Base-by-base conservation (phyloP, 495 filamentous ascomycete genomes). In the Choiromyces venosus region DNA sequence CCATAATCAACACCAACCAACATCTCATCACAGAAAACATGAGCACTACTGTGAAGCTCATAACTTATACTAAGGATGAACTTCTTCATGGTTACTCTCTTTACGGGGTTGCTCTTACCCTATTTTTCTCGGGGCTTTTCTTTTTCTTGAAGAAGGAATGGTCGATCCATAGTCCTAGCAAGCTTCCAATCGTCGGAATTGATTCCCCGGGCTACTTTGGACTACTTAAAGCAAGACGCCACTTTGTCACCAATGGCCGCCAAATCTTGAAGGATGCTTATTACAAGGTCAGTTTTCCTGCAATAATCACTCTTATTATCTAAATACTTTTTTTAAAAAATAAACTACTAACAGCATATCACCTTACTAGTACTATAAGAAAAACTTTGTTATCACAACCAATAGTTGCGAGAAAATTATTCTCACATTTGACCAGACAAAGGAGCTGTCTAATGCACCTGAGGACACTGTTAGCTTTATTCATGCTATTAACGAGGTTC, bases 381-480 rank as follows among this genome's bases (percentile, higher is more conserved):
- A 56, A 56, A 29, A n/a, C n/a, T 56, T 56, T 14, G 46, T 56
- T 29, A 25, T 56, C 14, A 56, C n/a, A 56, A 56, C 68, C 9
- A 12, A 39, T 10, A 64, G 19, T 33, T 29, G n/a, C 25, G 29
- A 44, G 6, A 36, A 36, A 21, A 37, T 46, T 9, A 8, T 46
- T 12, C 38, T 70, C 35, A n/a, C 68, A 4, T 21, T 33, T 1
- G 21, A 21, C 35, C 37, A 44, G 5, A 10, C 35, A 5, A 70
- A n/a, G n/a, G 68, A 70, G 40, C 29, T 70, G 21, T 44, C 35
- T 6, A 65, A 65, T 33, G 42, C 68, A 21, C 40, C 68, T 9
- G 33, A 36, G 0, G 18, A 36, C 25, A 19, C 9, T 14, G 25
- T 70, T 16, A 52, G 40, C 19, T 0, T 65, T 36, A 1, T 4